These are phyloP conservation scores for Penstemon barbatus DNA, from an alignment of 257 asterid species.

Conservation along the genomic window DNA sequence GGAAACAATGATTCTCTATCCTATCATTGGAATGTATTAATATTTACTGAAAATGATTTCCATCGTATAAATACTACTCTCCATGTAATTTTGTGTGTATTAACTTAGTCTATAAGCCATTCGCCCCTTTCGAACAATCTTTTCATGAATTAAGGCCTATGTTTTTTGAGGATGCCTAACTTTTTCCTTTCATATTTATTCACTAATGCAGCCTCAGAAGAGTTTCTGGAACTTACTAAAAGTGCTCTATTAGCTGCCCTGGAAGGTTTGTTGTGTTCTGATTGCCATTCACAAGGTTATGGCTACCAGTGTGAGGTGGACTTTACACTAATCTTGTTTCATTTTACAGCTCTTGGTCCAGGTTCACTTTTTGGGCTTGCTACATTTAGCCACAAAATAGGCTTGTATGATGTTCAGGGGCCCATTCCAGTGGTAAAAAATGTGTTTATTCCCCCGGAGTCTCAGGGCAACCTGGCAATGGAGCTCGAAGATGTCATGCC, in stretches of 20 bases:
- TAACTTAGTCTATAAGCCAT: constrained; percentile 13
- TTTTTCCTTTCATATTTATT: constrained; percentile 26
- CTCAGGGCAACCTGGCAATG: constrained; percentile 61
- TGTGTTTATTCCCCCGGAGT: constrained; percentile 83
- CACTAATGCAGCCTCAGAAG: constrained; percentile 83
- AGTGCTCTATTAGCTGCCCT: constrained; percentile 95
- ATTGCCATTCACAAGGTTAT: constrained; percentile 18
- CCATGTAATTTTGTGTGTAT: constrained; percentile 4
- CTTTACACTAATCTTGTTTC: constrained; percentile 28
- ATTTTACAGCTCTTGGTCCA: constrained; percentile 79
- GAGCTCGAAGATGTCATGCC: constrained; percentile 99
- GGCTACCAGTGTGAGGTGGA: constrained; percentile 20
- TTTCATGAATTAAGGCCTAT: constrained; percentile 12
- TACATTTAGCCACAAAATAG: constrained; percentile 95
- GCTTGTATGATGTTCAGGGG: constrained; percentile 95
- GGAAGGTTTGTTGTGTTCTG: constrained; percentile 65
- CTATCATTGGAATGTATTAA: constrained; percentile 12
- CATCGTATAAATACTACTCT: constrained; percentile 14
- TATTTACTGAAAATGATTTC: constrained; percentile 12
- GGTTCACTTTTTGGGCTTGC: constrained; percentile 99
- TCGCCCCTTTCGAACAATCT: constrained; percentile 6
- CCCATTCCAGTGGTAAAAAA: constrained; percentile 96
- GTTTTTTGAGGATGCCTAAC: constrained; percentile 28
- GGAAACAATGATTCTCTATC: constrained; percentile 16
- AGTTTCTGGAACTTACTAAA: constrained; percentile 93